These are phyloP conservation scores for Elongisporangium senticosum DNA, from an alignment of 352 stramenopile species.

Conservation along the genomic window DNA sequence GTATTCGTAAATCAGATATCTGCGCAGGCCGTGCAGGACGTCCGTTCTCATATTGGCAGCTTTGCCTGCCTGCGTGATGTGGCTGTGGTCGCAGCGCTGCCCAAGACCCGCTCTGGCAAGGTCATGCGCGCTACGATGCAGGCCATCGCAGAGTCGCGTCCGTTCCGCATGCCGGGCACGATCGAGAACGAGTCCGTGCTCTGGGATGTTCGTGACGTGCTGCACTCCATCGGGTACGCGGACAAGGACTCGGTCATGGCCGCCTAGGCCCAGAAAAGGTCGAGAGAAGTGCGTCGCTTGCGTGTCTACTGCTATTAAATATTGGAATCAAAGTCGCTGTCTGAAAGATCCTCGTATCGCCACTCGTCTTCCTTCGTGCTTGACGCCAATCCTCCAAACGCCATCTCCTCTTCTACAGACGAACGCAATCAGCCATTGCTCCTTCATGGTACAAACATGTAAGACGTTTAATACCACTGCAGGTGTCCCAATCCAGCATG, in stretches of 20 bases:
- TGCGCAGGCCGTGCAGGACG: constrained; percentile 24
- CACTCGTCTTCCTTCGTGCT: constrained; percentile 22
- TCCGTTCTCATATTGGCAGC: constrained; percentile 41
- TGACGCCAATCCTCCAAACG: neutral
- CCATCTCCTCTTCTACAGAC: neutral
- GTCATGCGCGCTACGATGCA: constrained; percentile 37
- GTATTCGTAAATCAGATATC: constrained; percentile 16
- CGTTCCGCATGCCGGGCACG: constrained; percentile 31
- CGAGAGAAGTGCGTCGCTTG: constrained; percentile 6
- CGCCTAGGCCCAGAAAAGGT: neutral
- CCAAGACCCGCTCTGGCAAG: constrained; percentile 50
- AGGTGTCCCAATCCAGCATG: constrained; percentile 60
- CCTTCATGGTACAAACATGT: neutral
- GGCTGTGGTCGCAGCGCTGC: constrained; percentile 32
- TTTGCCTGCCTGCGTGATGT: constrained; percentile 48
- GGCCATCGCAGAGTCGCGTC: constrained; percentile 27
- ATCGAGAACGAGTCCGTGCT: constrained; percentile 36
- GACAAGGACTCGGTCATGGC: constrained; percentile 11
- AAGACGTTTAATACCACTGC: constrained; percentile 36
- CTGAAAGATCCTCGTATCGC: constrained; percentile 55
- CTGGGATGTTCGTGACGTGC: constrained; percentile 16
- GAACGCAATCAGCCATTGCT: neutral
- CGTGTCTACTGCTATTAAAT: constrained; percentile 1
- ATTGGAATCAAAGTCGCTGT: constrained; percentile 54
- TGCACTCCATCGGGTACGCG: constrained; percentile 29